A percentile compares a stretch with the other conserved stretches of the same genome.
These are phyloP conservation scores for Boletus rufocinnamomeus DNA, from an alignment of 768 basidiomycete species.

Conservation along the genomic window DNA sequence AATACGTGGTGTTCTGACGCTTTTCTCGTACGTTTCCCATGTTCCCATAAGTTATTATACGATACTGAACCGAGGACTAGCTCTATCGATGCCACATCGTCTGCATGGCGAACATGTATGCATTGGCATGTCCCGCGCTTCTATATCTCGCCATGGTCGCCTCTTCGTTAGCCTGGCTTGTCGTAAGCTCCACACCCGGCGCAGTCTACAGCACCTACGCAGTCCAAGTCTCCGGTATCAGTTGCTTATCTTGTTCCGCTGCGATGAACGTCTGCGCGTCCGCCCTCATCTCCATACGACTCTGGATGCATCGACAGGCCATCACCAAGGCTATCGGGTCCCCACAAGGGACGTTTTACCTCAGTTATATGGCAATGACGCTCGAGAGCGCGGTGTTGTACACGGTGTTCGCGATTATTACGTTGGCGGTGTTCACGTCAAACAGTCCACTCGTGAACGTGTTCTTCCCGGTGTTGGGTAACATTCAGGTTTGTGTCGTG, in stretches of 20 bases:
- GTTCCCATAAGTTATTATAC: rapidly evolving
- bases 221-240: slow-evolving; percentile 18
- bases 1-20: slow-evolving; percentile 28
- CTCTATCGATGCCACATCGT: slow-evolving; percentile 29
- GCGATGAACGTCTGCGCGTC: slow-evolving; percentile 21
- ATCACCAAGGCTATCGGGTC: slow-evolving; percentile 13
- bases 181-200: slow-evolving; percentile 16
- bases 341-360: slow-evolving; percentile 20
- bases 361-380: slow-evolving; percentile 29
- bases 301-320: slow-evolving; percentile 22
- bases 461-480: slow-evolving; percentile 26
- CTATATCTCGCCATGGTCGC: slow-evolving; percentile 23
- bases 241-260: slow-evolving; percentile 19
- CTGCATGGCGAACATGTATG: slow-evolving; percentile 11
- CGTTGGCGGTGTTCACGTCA: slow-evolving; percentile 15
- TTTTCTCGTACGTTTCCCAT: slow-evolving; percentile 22
- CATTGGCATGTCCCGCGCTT: neutral
- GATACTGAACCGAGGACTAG: slow-evolving; percentile 2
- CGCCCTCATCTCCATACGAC: slow-evolving; percentile 14
- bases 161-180: slow-evolving; percentile 20
- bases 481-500: slow-evolving; percentile 17
- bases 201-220: slow-evolving; percentile 18
- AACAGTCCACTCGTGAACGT: slow-evolving; percentile 28
- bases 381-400: slow-evolving; percentile 28
- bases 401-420: slow-evolving; percentile 12